Percentiles rank a stretch among this genome's conserved stretches.
Evolutionary conservation across 805 yeast genomes (phyloP).

Genomic region (Middelhovenomyces tepae): DNA sequence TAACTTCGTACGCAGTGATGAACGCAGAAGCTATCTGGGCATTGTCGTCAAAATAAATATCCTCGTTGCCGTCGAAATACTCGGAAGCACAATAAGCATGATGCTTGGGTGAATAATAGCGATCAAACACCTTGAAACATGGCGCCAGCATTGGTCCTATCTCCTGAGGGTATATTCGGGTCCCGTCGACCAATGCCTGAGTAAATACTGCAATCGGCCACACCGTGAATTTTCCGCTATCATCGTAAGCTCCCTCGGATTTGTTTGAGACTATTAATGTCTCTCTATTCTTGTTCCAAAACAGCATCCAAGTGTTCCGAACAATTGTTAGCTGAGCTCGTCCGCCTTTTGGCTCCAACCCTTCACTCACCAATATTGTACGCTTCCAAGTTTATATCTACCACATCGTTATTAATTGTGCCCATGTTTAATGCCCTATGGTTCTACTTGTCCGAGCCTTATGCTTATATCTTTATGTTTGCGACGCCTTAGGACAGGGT

Average conservation of each 20-base stretch:
- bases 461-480: too few species aligned
- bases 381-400: too few species aligned
- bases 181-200: constrained; percentile 62
- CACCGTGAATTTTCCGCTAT: constrained; percentile 48
- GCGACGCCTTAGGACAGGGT: too few species aligned
- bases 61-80: constrained; percentile 48
- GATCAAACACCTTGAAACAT: constrained; percentile 40
- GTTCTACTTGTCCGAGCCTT: too few species aligned
- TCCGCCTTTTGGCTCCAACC: too few species aligned
- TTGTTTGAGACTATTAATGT: constrained; percentile 22
- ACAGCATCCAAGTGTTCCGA: constrained; percentile 14
- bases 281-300: constrained; percentile 20
- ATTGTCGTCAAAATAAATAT: constrained; percentile 63
- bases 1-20: constrained; percentile 59
- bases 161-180: constrained; percentile 41
- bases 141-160: constrained; percentile 45
- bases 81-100: constrained; percentile 62
- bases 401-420: too few species aligned
- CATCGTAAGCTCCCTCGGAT: constrained; percentile 40
- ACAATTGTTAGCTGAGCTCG: too few species aligned
- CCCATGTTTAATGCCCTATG: too few species aligned
- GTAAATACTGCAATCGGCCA: constrained; percentile 62
- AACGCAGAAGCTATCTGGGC: constrained; percentile 65
- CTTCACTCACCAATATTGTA: too few species aligned
- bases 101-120: constrained; percentile 41